A percentile compares a stretch with the other conserved stretches of the same genome.
Conservation (phyloP, 192 early-diverging fungal species). For the Tieghemiomyces parasiticus region DNA sequence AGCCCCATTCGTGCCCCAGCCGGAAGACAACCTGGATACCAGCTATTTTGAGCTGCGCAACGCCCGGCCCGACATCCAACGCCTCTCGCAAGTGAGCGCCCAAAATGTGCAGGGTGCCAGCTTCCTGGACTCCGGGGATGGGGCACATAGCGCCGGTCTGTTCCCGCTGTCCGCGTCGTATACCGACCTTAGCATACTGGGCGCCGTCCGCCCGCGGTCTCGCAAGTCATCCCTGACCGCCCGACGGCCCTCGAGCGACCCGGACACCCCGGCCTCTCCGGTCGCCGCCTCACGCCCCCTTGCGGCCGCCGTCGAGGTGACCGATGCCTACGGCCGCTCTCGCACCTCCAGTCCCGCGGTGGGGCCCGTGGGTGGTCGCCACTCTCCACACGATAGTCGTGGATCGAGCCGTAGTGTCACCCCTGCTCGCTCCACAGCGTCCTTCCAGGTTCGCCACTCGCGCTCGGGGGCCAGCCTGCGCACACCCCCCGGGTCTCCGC, state of each 20-base stretch:
- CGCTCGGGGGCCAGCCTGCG: neutral
- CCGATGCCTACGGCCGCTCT: too few species aligned
- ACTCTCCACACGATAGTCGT: constrained; percentile 1
- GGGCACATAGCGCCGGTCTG: neutral
- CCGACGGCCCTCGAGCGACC: constrained; percentile 1
- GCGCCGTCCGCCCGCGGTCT: neutral
- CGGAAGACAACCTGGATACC: constrained; percentile 68
- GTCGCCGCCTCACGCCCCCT: constrained; percentile 2
- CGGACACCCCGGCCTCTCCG: neutral
- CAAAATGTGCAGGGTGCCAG: constrained; percentile 12
- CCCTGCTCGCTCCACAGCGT: constrained; percentile 1
- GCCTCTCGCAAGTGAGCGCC: constrained; percentile 47
- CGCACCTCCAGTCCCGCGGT: too few species aligned
- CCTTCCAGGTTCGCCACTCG: constrained; percentile 4
- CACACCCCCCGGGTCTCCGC: constrained; percentile 6
- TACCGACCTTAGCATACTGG: neutral
- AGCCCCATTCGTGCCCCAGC: constrained; percentile 74
- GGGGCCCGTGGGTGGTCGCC: too few species aligned
- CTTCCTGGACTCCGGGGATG: neutral
- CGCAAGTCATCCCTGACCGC: constrained; percentile 5
- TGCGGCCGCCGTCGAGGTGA: too few species aligned
- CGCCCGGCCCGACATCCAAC: constrained; percentile 60
- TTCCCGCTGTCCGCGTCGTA: constrained; percentile 2
- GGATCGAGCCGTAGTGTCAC: constrained; percentile 6
- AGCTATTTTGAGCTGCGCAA: constrained; percentile 85